phyloP scores from a whole-genome alignment of 169 alveolate genomes.

The Plasmodium sp. region DNA sequence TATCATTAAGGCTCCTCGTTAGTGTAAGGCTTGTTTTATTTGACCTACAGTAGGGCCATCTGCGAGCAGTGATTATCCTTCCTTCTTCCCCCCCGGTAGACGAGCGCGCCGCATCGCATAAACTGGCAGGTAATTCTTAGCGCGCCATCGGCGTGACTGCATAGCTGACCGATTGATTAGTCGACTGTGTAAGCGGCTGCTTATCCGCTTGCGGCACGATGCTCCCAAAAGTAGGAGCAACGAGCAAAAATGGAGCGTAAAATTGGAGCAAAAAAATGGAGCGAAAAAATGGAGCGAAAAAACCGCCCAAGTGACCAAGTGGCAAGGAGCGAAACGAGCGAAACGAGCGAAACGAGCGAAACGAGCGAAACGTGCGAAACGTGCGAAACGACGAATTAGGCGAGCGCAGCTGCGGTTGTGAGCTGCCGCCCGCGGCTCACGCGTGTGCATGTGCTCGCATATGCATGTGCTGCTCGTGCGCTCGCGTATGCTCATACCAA shows the following conservation, averaged over 20 bases:
- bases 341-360: neutral
- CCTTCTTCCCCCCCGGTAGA: neutral
- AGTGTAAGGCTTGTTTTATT: neutral
- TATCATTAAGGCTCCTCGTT: neutral
- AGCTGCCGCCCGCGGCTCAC: neutral
- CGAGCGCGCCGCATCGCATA: neutral
- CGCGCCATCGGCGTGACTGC: neutral
- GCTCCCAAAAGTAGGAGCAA: neutral
- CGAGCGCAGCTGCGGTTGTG: neutral
- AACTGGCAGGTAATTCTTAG: neutral
- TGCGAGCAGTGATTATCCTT: neutral
- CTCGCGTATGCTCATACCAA: neutral
- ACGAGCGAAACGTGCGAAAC: neutral
- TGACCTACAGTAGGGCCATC: neutral
- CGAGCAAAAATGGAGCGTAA: neutral
- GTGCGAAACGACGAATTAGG: neutral
- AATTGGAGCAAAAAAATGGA: neutral
- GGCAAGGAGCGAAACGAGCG: neutral
- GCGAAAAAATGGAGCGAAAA: neutral
- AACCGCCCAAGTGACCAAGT: neutral
- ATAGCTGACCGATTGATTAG: neutral
- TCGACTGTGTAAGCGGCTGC: neutral
- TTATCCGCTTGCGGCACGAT: neutral
- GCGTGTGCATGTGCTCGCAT: neutral
- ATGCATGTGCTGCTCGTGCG: too few relatives aligned